Conservation (phyloP, 345 rosid species). For the Populus alba region DNA sequence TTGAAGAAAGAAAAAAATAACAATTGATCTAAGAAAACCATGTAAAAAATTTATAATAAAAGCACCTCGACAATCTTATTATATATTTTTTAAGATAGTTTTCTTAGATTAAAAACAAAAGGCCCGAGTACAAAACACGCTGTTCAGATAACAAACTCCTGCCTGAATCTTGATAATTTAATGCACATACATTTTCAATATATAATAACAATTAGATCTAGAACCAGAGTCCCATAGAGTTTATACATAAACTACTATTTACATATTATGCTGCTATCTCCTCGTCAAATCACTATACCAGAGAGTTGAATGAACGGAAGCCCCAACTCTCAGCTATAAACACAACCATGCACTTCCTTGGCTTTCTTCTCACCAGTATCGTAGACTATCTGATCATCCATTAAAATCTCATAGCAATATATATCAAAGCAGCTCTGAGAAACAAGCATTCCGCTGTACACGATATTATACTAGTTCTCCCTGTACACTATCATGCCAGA, state of each 20-base stretch:
- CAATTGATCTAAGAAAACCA: no score
- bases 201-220: neutral
- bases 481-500: constrained; percentile 27
- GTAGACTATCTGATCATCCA: neutral
- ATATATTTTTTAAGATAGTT: no score
- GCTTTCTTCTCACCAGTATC: neutral
- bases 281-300: neutral
- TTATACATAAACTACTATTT: neutral
- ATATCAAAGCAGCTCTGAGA: neutral
- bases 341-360: neutral
- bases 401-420: neutral
- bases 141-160: neutral
- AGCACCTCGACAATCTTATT: no score
- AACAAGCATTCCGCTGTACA: constrained; percentile 2
- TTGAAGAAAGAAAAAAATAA: no score
- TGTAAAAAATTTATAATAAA: no score
- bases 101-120: neutral
- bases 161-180: neutral
- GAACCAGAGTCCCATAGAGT: neutral
- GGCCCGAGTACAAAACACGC: neutral
- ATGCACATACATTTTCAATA: neutral
- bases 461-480: neutral
- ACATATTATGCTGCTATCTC: neutral
- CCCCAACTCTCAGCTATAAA: neutral
- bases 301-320: neutral